These are phyloP conservation scores for Myrica gale DNA, from an alignment of 306 rosid genomes.

Conservation along the genomic window DNA sequence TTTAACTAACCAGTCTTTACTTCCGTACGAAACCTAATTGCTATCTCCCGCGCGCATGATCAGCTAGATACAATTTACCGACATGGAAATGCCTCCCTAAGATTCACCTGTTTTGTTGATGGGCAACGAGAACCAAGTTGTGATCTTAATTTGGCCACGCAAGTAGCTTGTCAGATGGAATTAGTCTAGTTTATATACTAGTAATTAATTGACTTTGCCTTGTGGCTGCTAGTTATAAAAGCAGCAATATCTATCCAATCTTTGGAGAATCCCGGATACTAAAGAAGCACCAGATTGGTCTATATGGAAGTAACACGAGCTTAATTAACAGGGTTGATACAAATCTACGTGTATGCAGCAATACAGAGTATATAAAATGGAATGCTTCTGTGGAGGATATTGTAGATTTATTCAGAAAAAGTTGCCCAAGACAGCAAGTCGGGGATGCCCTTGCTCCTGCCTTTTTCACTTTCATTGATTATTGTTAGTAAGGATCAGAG, in stretches of 20 bases:
- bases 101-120: background rate
- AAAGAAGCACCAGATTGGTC: conserved; percentile 9
- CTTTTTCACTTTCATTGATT: too few species aligned
- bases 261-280: conserved; percentile 9
- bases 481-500: too few species aligned
- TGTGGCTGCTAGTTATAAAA: conserved; percentile 28
- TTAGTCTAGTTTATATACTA: conserved; percentile 14
- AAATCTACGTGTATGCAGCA: background rate
- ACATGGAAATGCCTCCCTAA: conserved; percentile 5
- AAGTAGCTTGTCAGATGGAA: conserved; percentile 28
- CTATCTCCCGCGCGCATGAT: background rate
- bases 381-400: conserved; percentile 7
- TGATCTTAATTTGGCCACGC: conserved; percentile 29
- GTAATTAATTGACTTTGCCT: background rate
- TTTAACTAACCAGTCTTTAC: too few species aligned
- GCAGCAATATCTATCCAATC: conserved; percentile 21
- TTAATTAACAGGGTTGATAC: conserved; percentile 17
- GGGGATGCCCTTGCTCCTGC: too few species aligned
- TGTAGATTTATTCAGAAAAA: conserved; percentile 14
- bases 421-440: background rate
- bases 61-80: background rate
- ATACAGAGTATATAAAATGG: conserved; percentile 8
- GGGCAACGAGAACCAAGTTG: conserved; percentile 2
- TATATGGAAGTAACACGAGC: conserved; percentile 13
- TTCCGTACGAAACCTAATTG: background rate